Base-by-base conservation (phyloP, 2,329 filamentous ascomycete genomes). In the Helminthosporium solani region DNA sequence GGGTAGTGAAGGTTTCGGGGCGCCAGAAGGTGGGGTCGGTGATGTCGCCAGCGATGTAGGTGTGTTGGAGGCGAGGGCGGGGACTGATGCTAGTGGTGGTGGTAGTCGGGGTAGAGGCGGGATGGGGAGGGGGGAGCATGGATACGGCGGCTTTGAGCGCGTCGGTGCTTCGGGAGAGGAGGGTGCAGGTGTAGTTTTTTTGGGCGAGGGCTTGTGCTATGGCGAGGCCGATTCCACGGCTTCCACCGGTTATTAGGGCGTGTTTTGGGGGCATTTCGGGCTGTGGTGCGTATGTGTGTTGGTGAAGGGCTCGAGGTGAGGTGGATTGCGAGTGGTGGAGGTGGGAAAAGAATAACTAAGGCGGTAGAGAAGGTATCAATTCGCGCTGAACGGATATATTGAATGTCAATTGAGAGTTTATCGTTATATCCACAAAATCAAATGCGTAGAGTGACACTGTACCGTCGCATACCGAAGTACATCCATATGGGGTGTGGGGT, bases 161-260 rank as follows among this genome's bases (percentile, higher is more conserved):
- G 2, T 48, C 9, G 31, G 58, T 43, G 30, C 57, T 58, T 43
- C 68, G 68, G 1, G 66, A 63, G 42, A 71, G 38, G 0, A 71
- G 49, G 0, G 66, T 68, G 38, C 61, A 63, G 28, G 57, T 55
- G 53, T 66, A 66, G 2, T 46, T 41, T 15, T 63, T 54, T 16
- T 47, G 44, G 27, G 67, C 61, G 40, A 73, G 62, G 38, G 61
- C 57, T 23, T 60, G 59, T 0, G 69, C 70, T 19, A 70, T 71
- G 16, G 67, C 50, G 18, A 67, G 64, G 30, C 70, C 70, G 46
- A 73, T 70, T 34, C 70, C 70, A 33, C 67, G 62, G 44, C 57
- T 62, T 28, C 67, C 68, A 36, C 70, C 70, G 30, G 68, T 71
- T 39, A 73, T 65, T 33, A 73, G 56, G 43, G 56, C 60, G 48